Base-by-base conservation (phyloP, 768 basidiomycete species). In the Suillus lakei region DNA sequence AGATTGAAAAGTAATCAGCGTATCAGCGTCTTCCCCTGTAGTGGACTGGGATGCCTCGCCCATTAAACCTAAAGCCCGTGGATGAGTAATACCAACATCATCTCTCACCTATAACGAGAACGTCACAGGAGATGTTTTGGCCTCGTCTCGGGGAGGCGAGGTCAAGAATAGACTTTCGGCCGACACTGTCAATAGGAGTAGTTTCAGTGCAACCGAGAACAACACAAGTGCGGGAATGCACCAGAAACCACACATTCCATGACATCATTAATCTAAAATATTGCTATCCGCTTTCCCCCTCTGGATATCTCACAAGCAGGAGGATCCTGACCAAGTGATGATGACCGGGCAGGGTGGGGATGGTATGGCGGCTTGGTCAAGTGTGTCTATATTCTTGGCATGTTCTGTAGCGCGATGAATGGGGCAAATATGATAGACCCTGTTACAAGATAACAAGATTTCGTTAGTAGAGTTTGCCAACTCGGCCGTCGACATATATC, bases 91-190 rank as follows among this genome's bases (percentile, higher is more conserved):
- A 54, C 21, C 10, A 39, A 4, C 10, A 28, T 26, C 10, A 18
- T 28, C 21, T 39, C 38, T 28, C 56, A 59, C 5, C 23, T 59
- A 28, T 39, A 6, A 41, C 56, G 26, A 59, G 38, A 39, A 58
- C 23, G 38, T 59, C 56, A 59, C 38, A 39, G 10, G 38, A 59
- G 18, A 12, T 18, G 10, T 39, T 6, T 54, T 13, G 1, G 32
- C 51, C 32, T 30, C 16, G 26, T 39, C 38, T 58, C 38, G 56
- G 56, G 38, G 56, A 39, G 38, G 38, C 5, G 38, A 28, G 9
- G 26, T 39, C 23, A 59, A 28, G 38, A 59, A 59, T 59, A 59
- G 56, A 59, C 13, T 16, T 28, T 59, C 56, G 38, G 56, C 56
- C 56, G 56, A 59, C 10, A 39, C 38, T 39, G 36, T 26, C 38